A percentile compares a stretch with the other conserved stretches of the same genome.
phyloP scores from a whole-genome alignment of 352 stramenopile genomes.

The Phytophthora cajani region DNA sequence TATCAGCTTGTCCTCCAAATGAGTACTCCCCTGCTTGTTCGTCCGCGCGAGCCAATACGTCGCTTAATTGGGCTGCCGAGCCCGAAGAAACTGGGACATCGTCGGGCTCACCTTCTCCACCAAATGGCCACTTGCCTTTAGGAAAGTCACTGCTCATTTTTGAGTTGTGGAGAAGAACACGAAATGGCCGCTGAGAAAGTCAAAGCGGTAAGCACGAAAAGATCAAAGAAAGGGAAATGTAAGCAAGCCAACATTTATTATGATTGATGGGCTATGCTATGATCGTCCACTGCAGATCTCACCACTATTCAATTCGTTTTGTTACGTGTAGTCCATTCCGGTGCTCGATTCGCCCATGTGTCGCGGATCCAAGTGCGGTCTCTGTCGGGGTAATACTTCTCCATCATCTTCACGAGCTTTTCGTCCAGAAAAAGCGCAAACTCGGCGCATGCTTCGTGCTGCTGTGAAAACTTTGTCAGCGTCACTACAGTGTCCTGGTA shows the following conservation, averaged over 20 bases:
- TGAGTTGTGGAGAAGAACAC: too few relatives aligned
- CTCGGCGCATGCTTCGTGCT: neutral
- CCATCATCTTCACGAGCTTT: neutral
- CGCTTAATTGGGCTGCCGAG: slow-evolving; percentile 4
- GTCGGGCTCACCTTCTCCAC: slow-evolving; percentile 1
- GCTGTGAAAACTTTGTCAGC: neutral
- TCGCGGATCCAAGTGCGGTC: neutral
- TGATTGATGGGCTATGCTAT: too few relatives aligned
- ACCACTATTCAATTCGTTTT: too few relatives aligned
- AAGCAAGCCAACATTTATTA: too few relatives aligned
- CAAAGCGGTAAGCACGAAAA: too few relatives aligned
- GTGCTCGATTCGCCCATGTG: neutral
- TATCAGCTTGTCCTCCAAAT: slow-evolving; percentile 6
- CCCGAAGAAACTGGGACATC: slow-evolving; percentile 3
- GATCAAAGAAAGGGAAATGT: too few relatives aligned
- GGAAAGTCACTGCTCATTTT: neutral
- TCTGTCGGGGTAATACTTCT: neutral
- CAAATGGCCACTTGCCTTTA: slow-evolving; percentile 7
- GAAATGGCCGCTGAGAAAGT: too few relatives aligned
- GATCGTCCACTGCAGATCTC: too few relatives aligned
- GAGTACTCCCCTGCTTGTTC: slow-evolving; percentile 7
- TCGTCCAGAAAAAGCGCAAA: neutral
- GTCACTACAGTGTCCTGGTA: neutral
- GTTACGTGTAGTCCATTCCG: neutral
- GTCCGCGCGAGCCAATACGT: neutral